phyloP scores from a whole-genome alignment of 2,329 filamentous ascomycete species.

The Neocatenulostroma microsporum region DNA sequence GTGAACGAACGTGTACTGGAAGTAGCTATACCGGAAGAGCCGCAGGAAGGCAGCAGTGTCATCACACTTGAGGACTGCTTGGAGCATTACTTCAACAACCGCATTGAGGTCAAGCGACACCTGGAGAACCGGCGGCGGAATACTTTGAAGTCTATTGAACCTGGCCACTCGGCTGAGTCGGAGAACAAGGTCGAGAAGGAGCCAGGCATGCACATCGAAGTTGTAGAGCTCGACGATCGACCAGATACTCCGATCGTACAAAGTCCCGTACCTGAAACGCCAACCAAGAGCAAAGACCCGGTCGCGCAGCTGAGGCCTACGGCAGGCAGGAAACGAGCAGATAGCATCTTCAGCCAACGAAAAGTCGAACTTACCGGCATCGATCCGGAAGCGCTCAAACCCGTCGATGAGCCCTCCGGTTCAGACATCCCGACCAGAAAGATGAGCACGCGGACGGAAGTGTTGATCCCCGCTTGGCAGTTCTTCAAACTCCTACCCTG shows the following conservation, averaged over 20 bases:
- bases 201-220: constrained; percentile 36
- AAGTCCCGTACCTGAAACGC: constrained; percentile 14
- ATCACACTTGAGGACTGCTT: constrained; percentile 85
- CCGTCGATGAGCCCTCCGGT: constrained; percentile 27
- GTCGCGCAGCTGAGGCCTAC: constrained; percentile 28
- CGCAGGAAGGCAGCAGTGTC: constrained; percentile 49
- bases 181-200: constrained; percentile 19
- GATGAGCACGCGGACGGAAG: constrained; percentile 56
- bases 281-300: constrained; percentile 21
- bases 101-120: constrained; percentile 79
- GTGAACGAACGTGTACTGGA: constrained; percentile 87
- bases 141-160: constrained; percentile 48
- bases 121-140: constrained; percentile 50
- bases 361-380: constrained; percentile 27
- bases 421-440: constrained; percentile 18
- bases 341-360: constrained; percentile 45
- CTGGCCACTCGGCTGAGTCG: constrained; percentile 29
- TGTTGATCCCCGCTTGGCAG: constrained; percentile 94
- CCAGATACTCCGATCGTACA: constrained; percentile 27
- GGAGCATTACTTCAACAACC: constrained; percentile 90
- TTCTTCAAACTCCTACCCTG: constrained; percentile 93
- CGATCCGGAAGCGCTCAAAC: constrained; percentile 36
- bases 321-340: constrained; percentile 35
- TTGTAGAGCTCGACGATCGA: constrained; percentile 30
- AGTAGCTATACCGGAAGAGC: constrained; percentile 74